Evolutionary conservation across 768 basidiomycete genomes (phyloP).

Genomic region (Boletus pseudo-olivaceus): DNA sequence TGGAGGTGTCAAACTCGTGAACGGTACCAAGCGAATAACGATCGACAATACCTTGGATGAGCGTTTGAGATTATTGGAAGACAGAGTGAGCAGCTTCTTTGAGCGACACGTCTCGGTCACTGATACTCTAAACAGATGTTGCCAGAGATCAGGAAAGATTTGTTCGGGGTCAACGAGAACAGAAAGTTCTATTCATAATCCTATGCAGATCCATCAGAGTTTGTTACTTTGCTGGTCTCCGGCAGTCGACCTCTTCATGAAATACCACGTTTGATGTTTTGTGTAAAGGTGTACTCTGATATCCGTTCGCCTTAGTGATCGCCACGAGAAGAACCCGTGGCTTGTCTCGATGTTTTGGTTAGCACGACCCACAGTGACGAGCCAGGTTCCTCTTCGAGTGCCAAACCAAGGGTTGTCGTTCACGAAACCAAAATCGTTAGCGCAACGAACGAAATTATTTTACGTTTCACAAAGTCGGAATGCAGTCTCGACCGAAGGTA

Average conservation of each 20-base stretch:
- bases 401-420: not conserved
- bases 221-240: not conserved
- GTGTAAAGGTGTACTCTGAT: not conserved
- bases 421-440: no score
- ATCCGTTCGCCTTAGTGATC: not conserved
- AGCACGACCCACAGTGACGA: not conserved
- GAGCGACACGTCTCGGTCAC: not conserved
- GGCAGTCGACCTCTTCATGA: not conserved
- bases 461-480: no score
- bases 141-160: slow-evolving; percentile 84
- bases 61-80: slow-evolving; percentile 82
- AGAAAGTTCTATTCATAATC: slow-evolving; percentile 80
- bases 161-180: slow-evolving; percentile 89
- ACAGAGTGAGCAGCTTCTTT: slow-evolving; percentile 58
- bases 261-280: not conserved
- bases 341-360: not conserved
- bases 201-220: not conserved
- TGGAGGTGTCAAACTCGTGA: slow-evolving; percentile 79
- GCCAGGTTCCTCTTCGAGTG: no score
- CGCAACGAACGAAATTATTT: no score
- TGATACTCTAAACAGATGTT: slow-evolving; percentile 69
- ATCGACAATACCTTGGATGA: slow-evolving; percentile 96
- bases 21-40: slow-evolving; percentile 72
- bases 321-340: not conserved
- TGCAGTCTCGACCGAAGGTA: no score